Conservation (phyloP, 2,329 filamentous ascomycete genomes). For the Fusarium anguioides region DNA sequence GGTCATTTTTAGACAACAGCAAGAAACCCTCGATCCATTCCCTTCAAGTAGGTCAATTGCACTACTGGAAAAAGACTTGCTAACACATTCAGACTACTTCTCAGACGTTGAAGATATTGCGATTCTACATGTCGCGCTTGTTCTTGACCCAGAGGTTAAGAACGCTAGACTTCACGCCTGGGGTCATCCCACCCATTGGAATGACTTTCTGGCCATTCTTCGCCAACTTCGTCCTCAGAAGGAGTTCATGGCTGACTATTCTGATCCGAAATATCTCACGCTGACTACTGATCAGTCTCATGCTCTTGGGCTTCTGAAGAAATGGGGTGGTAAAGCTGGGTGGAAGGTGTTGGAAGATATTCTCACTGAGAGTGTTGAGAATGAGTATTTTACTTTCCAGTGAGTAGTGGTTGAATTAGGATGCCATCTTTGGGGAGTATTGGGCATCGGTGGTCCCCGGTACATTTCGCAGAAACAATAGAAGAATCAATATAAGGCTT, state of each 20-base stretch:
- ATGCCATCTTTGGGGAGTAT: too few species aligned
- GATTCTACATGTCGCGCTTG: conserved; percentile 5
- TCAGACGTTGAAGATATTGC: conserved; percentile 21
- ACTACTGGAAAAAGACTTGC: background rate
- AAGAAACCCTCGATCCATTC: background rate
- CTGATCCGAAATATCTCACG: background rate
- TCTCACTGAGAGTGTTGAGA: background rate
- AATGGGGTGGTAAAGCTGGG: background rate
- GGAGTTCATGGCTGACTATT: conserved; percentile 10
- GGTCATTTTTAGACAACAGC: conserved; percentile 3
- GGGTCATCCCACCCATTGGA: conserved; percentile 16
- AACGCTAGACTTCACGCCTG: conserved; percentile 15
- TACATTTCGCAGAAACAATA: too few species aligned
- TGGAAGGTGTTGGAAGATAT: background rate
- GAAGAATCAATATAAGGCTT: too few species aligned
- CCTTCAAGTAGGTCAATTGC: background rate
- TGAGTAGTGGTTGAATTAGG: background rate
- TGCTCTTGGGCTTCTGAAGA: background rate
- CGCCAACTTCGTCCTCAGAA: conserved; percentile 6
- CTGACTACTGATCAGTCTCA: conserved; percentile 3
- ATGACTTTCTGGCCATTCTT: conserved; percentile 11
- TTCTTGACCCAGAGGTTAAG: conserved; percentile 12
- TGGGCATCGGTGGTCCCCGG: too few species aligned
- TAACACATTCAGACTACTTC: background rate
- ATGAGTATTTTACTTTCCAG: background rate